phyloP scores from a whole-genome alignment of 768 basidiomycete genomes.

The Sporobolomyces pararoseus region DNA sequence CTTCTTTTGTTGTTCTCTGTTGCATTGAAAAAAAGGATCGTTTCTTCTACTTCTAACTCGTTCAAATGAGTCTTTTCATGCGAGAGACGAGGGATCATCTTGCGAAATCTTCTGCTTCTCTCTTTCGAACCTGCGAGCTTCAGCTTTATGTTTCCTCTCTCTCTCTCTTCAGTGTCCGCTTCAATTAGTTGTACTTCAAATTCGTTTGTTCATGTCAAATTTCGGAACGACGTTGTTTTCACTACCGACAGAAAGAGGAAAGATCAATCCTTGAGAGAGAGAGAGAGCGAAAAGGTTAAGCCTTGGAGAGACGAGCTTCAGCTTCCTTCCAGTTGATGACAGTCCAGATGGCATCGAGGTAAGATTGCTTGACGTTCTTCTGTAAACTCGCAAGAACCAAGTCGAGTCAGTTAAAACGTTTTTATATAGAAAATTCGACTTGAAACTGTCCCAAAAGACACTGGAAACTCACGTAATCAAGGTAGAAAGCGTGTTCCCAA shows the following conservation, averaged over 20 bases:
- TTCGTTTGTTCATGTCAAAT: neutral
- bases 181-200: no score
- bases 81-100: no score
- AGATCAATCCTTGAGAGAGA: neutral
- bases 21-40: no score
- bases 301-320: constrained; percentile 51
- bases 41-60: no score
- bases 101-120: no score
- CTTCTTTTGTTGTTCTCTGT: no score
- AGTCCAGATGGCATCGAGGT: constrained; percentile 86
- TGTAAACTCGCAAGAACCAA: constrained; percentile 21
- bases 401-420: no score
- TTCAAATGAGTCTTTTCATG: no score
- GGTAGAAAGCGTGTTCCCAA: constrained; percentile 90
- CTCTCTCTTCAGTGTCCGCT: neutral
- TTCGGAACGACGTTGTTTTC: neutral
- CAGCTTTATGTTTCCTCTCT: neutral
- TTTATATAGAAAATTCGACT: no score
- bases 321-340: constrained; percentile 96
- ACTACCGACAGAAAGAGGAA: neutral
- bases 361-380: constrained; percentile 87
- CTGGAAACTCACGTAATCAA: constrained; percentile 57
- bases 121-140: neutral
- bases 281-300: constrained; percentile 7
- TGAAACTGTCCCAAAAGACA: neutral